Percentiles rank a stretch among this genome's conserved stretches.
Conservation (phyloP, 2,329 filamentous ascomycete species). For the Gnomoniopsis smithogilvyi region DNA sequence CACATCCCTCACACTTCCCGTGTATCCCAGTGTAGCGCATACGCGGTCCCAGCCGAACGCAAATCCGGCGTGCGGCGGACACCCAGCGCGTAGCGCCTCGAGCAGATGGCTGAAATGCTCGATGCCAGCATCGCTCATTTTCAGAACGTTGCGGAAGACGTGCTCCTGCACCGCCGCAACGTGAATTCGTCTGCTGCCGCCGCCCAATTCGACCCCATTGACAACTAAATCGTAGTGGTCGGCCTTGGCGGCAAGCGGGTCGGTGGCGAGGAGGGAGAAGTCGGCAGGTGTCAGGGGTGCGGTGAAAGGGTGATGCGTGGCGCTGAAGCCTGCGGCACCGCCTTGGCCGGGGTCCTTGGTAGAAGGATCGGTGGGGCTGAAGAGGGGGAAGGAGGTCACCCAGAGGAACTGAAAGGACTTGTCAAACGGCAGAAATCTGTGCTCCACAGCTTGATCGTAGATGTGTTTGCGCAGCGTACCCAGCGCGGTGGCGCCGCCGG, state of each 20-base stretch:
- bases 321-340: constrained; percentile 72
- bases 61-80: constrained; percentile 91
- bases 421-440: constrained; percentile 49
- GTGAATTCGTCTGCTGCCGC: constrained; percentile 91
- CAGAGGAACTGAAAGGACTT: constrained; percentile 68
- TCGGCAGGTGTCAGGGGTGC: constrained; percentile 72
- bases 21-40: constrained; percentile 73
- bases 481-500: constrained; percentile 69
- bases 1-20: constrained; percentile 79
- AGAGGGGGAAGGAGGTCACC: constrained; percentile 90
- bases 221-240: constrained; percentile 96
- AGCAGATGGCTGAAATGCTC: constrained; percentile 82
- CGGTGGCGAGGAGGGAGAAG: constrained; percentile 67
- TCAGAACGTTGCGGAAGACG: constrained; percentile 77
- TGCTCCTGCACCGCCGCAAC: constrained; percentile 78
- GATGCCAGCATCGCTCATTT: constrained; percentile 71
- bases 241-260: constrained; percentile 70
- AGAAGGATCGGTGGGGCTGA: constrained; percentile 63
- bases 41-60: constrained; percentile 90
- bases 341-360: constrained; percentile 69
- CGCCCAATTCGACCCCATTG: constrained; percentile 91
- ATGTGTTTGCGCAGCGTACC: constrained; percentile 71
- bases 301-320: constrained; percentile 96
- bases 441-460: constrained; percentile 65
- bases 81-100: constrained; percentile 76